Evolutionary conservation across 768 basidiomycete species (phyloP).

Genomic region (Termitomyces sp.): DNA sequence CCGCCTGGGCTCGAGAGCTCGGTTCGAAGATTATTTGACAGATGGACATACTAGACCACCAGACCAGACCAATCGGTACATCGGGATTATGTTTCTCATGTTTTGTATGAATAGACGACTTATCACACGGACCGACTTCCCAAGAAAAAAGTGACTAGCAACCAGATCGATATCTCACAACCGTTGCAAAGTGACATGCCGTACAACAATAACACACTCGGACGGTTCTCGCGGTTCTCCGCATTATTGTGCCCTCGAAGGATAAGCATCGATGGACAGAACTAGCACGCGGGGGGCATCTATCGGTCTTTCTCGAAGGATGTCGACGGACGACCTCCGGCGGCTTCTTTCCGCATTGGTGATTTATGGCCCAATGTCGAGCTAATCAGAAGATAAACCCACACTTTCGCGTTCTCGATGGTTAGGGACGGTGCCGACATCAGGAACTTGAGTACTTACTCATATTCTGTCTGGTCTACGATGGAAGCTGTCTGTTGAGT

Average conservation of each 20-base stretch:
- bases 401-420: background rate
- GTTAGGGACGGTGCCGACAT: background rate
- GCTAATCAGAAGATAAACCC: background rate
- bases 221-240: background rate
- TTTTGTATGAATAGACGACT: background rate
- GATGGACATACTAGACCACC: background rate
- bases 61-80: background rate
- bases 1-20: background rate
- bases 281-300: background rate
- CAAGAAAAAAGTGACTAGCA: background rate
- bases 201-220: background rate
- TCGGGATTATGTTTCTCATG: background rate
- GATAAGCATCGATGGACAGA: background rate
- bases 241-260: background rate
- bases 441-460: background rate
- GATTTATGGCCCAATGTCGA: background rate
- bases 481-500: background rate
- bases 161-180: background rate
- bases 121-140: background rate
- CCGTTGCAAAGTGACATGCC: background rate
- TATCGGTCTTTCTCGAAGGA: background rate
- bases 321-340: background rate
- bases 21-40: background rate
- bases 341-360: background rate
- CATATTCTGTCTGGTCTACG: background rate